Percentiles rank a stretch among this genome's conserved stretches.
Conservation (phyloP, 2,329 filamentous ascomycete species). For the Botrytis sinoallii region DNA sequence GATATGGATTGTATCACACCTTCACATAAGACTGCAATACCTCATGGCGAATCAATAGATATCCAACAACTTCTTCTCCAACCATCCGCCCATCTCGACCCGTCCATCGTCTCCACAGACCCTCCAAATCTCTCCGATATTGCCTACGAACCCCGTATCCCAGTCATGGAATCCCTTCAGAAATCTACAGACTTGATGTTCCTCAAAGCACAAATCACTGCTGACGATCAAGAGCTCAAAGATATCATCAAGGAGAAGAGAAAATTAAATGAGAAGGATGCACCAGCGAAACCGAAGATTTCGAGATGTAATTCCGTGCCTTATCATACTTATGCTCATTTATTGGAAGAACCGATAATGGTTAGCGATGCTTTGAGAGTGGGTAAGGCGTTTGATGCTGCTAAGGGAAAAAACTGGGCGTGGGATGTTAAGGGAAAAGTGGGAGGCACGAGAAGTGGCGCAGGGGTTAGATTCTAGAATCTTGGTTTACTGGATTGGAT, state of each 20-base stretch:
- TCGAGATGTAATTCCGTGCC: background rate
- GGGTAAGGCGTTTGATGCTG: conserved; percentile 8
- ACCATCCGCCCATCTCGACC: conserved; percentile 64
- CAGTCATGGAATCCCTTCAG: conserved; percentile 75
- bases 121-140: conserved; percentile 53
- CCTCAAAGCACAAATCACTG: conserved; percentile 80
- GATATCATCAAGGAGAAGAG: conserved; percentile 62
- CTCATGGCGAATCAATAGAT: conserved; percentile 82
- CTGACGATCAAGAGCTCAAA: conserved; percentile 68
- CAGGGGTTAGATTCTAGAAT: background rate
- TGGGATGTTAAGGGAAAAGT: conserved; percentile 9
- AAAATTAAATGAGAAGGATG: conserved; percentile 36
- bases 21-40: conserved; percentile 73
- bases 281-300: conserved; percentile 44
- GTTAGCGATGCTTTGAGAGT: conserved; percentile 14
- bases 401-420: conserved; percentile 10
- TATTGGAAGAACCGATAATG: conserved; percentile 20
- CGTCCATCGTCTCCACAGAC: conserved; percentile 53
- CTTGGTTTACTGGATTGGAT: background rate
- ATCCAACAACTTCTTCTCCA: conserved; percentile 75
- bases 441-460: background rate
- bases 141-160: conserved; percentile 64
- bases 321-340: conserved; percentile 15
- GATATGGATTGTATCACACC: conserved; percentile 97
- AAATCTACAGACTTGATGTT: conserved; percentile 52